Base-by-base conservation (phyloP, 306 rosid genomes). In the Malus orientalis region DNA sequence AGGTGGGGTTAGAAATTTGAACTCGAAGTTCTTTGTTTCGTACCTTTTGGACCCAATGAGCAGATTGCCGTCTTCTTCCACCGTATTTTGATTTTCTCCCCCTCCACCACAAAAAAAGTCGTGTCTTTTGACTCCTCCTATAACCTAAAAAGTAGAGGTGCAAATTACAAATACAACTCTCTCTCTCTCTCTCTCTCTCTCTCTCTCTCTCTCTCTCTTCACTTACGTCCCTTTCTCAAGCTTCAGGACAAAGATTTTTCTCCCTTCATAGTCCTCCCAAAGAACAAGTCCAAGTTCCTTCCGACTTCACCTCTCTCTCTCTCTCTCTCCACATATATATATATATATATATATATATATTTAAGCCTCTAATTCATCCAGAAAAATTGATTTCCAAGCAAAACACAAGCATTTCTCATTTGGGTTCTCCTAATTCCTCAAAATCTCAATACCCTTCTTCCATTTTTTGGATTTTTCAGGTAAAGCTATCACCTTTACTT, bases 101-200 rank as follows among this genome's bases (percentile, higher is more conserved):
- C 63, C 30, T 58, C 30, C 3, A 23, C 20, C 66, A 25, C 8
- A 29, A 45, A 16, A 16, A 77, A 78, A 64, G 80, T 85, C 83
- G 86, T 87, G 82, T 83, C 88, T 80, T 49, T 29, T 6, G 69
- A 60, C 32, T 60, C 54, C 32, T 80, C 90, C 55, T 49, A 16
- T 2, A 55, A 55, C 11, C 38, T 61, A 2, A 3, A 49, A 16
- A 22, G 66, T 70, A 36, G 80, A 42, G 76, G 33, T 27, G 7
- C 32, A 60, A 25, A 13, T 25, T 13, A 27, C 66, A 22, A 58
- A 19, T 54, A 10, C 15, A 60, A 25, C 33, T 25, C 66, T 60
- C 66, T 12, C 65, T 60, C 23, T 67, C 32, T 25, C 65, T 60
- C 65, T 12, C 64, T 60, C n/a, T n/a, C n/a, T n/a, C n/a, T n/a